Conservation (phyloP, 192 early-diverging fungal genomes). For the Helicostylum pulchrum region DNA sequence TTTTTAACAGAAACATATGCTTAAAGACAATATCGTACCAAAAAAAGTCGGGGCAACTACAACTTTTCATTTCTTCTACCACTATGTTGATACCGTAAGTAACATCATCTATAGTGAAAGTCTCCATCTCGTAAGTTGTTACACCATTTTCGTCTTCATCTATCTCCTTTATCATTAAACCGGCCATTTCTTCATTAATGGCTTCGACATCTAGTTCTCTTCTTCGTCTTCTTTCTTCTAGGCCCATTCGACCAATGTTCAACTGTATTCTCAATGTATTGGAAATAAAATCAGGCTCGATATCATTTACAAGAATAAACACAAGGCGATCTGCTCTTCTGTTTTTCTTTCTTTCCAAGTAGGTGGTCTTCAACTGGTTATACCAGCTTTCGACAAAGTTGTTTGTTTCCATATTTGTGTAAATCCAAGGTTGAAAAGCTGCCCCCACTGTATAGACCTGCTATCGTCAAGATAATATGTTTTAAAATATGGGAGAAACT, state of each 20-base stretch:
- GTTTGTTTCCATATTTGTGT: constrained; percentile 6
- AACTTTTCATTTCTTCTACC: not conserved
- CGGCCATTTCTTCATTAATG: not conserved
- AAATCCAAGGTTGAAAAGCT: not conserved
- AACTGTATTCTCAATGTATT: not conserved
- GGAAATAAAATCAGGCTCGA: not conserved
- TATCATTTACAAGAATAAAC: constrained; percentile 7
- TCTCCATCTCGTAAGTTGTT: not conserved
- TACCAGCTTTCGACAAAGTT: constrained; percentile 18
- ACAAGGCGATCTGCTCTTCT: not conserved
- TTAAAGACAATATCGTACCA: not conserved
- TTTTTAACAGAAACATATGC: not conserved
- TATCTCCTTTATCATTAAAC: not conserved
- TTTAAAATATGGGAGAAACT: too few species aligned
- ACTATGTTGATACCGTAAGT: not conserved
- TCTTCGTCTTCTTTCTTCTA: constrained; percentile 6
- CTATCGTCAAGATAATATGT: not conserved
- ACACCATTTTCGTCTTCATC: too few species aligned
- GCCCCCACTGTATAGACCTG: not conserved
- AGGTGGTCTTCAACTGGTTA: constrained; percentile 15
- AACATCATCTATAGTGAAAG: not conserved
- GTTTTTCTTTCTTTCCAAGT: constrained; percentile 8
- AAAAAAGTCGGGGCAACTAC: not conserved
- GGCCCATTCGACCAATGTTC: constrained; percentile 3
- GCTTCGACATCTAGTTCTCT: not conserved